Evolutionary conservation across 345 rosid genomes (phyloP), one percentile per base, ranked within the genome.

Genomic region (Salix koriyanagi): DNA sequence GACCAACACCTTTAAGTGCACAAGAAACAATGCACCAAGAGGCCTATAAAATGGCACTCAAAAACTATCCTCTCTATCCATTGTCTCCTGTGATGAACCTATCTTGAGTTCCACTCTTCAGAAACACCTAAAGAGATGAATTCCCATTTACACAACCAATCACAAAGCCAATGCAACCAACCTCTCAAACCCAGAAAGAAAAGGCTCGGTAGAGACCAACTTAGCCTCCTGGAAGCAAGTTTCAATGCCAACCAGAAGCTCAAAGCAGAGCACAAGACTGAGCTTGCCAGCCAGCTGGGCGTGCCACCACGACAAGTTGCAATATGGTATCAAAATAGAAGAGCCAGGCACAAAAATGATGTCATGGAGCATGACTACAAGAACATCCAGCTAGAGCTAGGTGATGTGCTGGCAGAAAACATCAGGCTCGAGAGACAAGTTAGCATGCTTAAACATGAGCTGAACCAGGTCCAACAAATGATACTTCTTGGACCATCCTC

Each of bases 291-390:
- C 72, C 82, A 76, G 67, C 78, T 87, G 18, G 85, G 88, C 28
- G 56, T 87, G 78, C 80, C 79, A 44, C 85, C 87, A 21, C 80
- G 82, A 77, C 87, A 84, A 81, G 73, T 87, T 37, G 87, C 87
- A 4, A 79, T 87, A 13, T 87, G 90, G 90, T 87, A 82, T 79
- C 90, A 87, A 76, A 87, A 87, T 62, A 86, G 85, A 68, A 82
- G 88, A 34, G 90, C 84, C 19, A 74, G 82, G 62, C 78, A 80
- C 79, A 87, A 80, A 81, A 77, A 54, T 0, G 79, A 84, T 62
- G 77, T 74, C 37, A 78, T 71, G 5, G 88, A 87, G 70, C 74
- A 72, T 6, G 84, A 77, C 13, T 79, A 77, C 41, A 79, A 25
- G 69, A 73, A 56, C 62, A 75, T 83, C 56, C 78, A 73, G 75